Percentiles rank a stretch among this genome's conserved stretches.
Conservation (phyloP, 2,329 filamentous ascomycete species). For the Dactylellina parvicollis region DNA sequence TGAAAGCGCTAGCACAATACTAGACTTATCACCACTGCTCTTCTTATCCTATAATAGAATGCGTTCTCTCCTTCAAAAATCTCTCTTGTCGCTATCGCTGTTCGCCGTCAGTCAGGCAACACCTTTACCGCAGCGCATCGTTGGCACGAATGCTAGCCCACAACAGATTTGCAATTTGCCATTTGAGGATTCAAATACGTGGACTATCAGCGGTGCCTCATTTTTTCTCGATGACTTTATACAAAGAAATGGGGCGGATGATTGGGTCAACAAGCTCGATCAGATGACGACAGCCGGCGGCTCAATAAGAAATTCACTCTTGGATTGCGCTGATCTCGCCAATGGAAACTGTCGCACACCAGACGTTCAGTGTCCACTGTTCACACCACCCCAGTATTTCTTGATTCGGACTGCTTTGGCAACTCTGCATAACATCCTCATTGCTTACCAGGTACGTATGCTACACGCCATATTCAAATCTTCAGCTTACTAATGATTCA, state of each 20-base stretch:
- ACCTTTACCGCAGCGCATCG: constrained; percentile 1
- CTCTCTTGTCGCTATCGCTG: neutral
- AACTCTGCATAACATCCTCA: neutral
- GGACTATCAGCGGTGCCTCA: constrained; percentile 8
- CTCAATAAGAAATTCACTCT: neutral
- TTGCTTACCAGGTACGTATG: neutral
- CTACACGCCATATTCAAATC: neutral
- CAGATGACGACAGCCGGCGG: neutral
- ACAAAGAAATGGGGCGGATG: neutral
- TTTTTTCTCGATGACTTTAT: constrained; percentile 14
- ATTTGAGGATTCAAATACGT: neutral
- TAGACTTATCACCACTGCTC: too few relatives aligned
- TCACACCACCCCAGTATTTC: neutral
- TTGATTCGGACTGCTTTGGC: neutral
- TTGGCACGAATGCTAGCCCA: neutral
- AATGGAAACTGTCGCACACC: neutral
- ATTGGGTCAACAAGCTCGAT: constrained; percentile 6
- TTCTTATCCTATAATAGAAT: too few relatives aligned
- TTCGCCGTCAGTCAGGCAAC: neutral
- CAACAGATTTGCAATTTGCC: neutral
- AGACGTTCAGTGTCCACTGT: neutral
- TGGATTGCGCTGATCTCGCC: neutral
- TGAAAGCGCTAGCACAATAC: too few relatives aligned
- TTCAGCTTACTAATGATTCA: neutral
- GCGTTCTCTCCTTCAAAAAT: neutral